These are phyloP conservation scores for Lotmaria passim DNA, from an alignment of 208 protist genomes.

Conservation along the genomic window DNA sequence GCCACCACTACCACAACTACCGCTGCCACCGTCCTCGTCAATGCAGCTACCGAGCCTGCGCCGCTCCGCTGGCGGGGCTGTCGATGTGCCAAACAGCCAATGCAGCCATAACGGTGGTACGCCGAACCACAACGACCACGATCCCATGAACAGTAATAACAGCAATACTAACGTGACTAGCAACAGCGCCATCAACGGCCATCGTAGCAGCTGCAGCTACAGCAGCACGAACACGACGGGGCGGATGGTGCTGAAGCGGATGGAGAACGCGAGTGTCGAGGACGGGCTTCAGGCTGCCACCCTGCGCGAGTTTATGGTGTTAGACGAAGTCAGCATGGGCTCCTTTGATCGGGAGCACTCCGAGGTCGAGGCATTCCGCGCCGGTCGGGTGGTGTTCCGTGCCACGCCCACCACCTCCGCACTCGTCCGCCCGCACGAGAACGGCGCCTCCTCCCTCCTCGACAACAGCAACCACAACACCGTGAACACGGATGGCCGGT, in stretches of 20 bases:
- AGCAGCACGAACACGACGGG: conserved; percentile 29
- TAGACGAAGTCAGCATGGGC: conserved; percentile 89
- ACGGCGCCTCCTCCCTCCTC: background rate
- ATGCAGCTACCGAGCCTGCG: conserved; percentile 10
- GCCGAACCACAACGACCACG: too few species aligned
- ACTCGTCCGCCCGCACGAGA: background rate
- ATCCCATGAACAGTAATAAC: background rate
- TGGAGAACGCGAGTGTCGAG: conserved; percentile 65
- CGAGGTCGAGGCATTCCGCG: conserved; percentile 27
- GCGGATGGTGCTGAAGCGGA: conserved; percentile 83
- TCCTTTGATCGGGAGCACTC: conserved; percentile 14
- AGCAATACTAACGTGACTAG: conserved; percentile 10
- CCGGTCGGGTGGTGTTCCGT: conserved; percentile 17
- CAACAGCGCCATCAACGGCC: conserved; percentile 8
- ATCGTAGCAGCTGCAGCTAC: conserved; percentile 48
- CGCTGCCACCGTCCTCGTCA: background rate
- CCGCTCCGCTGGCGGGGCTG: background rate
- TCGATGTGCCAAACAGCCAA: background rate
- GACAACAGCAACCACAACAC: conserved; percentile 20
- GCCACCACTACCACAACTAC: background rate
- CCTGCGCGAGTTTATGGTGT: conserved; percentile 88
- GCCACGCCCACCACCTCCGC: background rate
- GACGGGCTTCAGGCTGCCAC: conserved; percentile 89
- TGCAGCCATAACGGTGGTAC: too few species aligned
- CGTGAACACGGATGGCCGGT: conserved; percentile 3